Percentiles rank a stretch among this genome's conserved stretches.
These are phyloP conservation scores for Penicillium occitanis DNA, from an alignment of 2,329 filamentous ascomycete genomes.

Conservation along the genomic window DNA sequence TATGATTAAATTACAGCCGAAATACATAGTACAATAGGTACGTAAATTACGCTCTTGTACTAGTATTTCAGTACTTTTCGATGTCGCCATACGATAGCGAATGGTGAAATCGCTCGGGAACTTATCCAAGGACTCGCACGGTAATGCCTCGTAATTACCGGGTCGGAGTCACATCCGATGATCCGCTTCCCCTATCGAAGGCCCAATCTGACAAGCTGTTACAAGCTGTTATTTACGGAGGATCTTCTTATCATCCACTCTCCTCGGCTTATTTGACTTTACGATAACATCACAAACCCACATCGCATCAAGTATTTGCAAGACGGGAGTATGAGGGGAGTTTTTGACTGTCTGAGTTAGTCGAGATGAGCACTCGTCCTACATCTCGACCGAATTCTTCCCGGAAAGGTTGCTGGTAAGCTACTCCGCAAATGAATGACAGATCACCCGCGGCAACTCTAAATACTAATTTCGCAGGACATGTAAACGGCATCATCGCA, in stretches of 20 bases:
- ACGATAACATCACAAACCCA: neutral
- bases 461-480: conserved; percentile 1
- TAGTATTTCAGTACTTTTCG: neutral
- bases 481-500: conserved; percentile 12
- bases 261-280: neutral
- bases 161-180: neutral
- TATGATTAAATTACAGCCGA: neutral
- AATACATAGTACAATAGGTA: neutral
- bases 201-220: neutral
- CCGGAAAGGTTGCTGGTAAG: conserved; percentile 12
- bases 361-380: neutral
- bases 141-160: neutral
- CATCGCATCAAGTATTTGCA: neutral
- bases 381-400: conserved; percentile 2
- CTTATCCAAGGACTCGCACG: neutral
- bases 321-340: neutral
- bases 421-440: neutral
- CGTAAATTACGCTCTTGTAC: neutral
- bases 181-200: neutral
- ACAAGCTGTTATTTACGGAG: neutral
- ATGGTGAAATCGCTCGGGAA: neutral
- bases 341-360: neutral
- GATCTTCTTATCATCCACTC: neutral
- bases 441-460: neutral
- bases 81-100: neutral